A percentile compares a stretch with the other conserved stretches of the same genome.
Conservation (phyloP, 1,284 basidiomycete species). For the Boletus albobrunnescens region DNA sequence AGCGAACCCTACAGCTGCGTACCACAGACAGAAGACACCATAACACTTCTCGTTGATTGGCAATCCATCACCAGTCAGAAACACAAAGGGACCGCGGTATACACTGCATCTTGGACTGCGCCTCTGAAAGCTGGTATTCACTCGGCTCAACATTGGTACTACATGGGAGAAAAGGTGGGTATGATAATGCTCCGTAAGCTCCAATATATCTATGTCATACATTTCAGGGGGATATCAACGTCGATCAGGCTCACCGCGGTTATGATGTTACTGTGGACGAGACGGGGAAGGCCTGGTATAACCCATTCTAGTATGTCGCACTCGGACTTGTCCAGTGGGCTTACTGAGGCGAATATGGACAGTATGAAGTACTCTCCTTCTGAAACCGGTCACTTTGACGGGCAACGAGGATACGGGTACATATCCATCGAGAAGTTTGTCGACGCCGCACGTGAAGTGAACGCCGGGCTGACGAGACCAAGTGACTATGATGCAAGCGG, state of each 20-base stretch:
- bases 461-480: constrained; percentile 61
- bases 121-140: constrained; percentile 77
- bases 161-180: constrained; percentile 83
- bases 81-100: constrained; percentile 79
- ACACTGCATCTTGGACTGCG: constrained; percentile 89
- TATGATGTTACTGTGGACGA: constrained; percentile 87
- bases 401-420: constrained; percentile 88
- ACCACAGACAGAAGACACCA: constrained; percentile 86
- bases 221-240: constrained; percentile 77
- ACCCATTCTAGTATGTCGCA: constrained; percentile 81
- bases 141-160: constrained; percentile 90
- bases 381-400: constrained; percentile 87
- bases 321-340: not conserved
- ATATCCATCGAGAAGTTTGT: constrained; percentile 91
- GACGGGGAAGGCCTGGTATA: constrained; percentile 77
- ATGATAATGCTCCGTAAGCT: not conserved
- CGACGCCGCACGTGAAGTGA: constrained; percentile 74
- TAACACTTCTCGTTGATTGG: constrained; percentile 93
- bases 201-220: not conserved
- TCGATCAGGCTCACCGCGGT: constrained; percentile 91
- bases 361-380: constrained; percentile 93
- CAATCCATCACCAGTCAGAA: constrained; percentile 66
- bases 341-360: constrained; percentile 15
- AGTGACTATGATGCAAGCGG: constrained; percentile 76
- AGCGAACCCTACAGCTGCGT: constrained; percentile 82